These are phyloP conservation scores for Dactylis glomerata DNA, from an alignment of 176 grass and related monocot species.

Conservation along the genomic window DNA sequence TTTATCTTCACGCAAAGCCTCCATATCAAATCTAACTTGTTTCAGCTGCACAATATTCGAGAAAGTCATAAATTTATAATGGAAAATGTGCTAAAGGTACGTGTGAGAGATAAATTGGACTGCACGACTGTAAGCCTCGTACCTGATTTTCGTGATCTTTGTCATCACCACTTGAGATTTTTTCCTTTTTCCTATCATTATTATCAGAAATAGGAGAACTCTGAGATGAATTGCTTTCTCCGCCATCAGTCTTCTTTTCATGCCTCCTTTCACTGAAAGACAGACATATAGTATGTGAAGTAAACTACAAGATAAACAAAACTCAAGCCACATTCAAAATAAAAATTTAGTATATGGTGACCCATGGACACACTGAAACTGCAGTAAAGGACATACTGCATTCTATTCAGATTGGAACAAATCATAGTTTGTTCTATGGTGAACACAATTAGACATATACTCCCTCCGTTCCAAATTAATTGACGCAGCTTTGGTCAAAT, in stretches of 20 bases:
- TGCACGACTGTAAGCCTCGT: neutral
- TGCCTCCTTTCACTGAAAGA: slow-evolving; percentile 66
- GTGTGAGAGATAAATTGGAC: neutral
- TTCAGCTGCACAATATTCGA: slow-evolving; percentile 60
- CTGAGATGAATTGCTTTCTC: slow-evolving; percentile 66
- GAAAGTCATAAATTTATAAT: slow-evolving; percentile 12
- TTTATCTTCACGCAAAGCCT: slow-evolving; percentile 62
- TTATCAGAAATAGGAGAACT: slow-evolving; percentile 59
- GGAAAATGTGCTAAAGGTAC: neutral
- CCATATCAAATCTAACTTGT: slow-evolving; percentile 60
- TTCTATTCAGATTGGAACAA: slow-evolving; percentile 4
- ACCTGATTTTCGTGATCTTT: slow-evolving; percentile 69
- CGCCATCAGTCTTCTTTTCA: slow-evolving; percentile 66
- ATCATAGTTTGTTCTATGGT: neutral
- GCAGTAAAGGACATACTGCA: neutral
- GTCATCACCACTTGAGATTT: slow-evolving; percentile 48
- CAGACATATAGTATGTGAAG: neutral
- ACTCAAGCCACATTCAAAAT: neutral
- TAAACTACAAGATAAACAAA: slow-evolving; percentile 17
- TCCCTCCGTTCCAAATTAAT: too few species aligned
- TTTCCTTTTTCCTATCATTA: slow-evolving; percentile 56
- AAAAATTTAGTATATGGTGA: neutral
- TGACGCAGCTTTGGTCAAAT: too few species aligned
- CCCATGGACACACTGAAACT: neutral
- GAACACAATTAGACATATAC: neutral